Percentiles rank a stretch among this genome's conserved stretches.
Conservation (phyloP, 176 grass and related monocot species). For the Triticum turgidum region DNA sequence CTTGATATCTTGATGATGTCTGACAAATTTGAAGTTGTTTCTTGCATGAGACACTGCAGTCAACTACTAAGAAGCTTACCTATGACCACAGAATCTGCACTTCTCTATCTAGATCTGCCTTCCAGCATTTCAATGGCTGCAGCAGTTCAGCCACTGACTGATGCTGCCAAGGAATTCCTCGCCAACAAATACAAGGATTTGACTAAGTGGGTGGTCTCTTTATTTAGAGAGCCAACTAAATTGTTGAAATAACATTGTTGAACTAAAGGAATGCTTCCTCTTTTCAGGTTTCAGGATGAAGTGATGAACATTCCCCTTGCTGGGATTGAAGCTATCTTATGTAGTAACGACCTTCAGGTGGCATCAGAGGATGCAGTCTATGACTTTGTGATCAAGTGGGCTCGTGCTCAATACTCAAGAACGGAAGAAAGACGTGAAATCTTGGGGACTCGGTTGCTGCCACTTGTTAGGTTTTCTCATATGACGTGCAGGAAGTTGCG, state of each 20-base stretch:
- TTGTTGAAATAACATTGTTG: background rate
- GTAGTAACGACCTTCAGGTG: constrained; percentile 84
- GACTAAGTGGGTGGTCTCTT: constrained; percentile 65
- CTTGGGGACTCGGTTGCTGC: constrained; percentile 61
- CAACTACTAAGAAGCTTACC: constrained; percentile 86
- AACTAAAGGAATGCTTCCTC: constrained; percentile 19
- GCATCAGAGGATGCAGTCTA: constrained; percentile 96
- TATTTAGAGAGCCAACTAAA: background rate
- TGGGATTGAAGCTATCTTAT: constrained; percentile 81
- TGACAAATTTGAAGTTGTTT: constrained; percentile 97
- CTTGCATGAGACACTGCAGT: constrained; percentile 95
- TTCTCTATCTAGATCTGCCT: constrained; percentile 91
- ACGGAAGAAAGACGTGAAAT: constrained; percentile 85
- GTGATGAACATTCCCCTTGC: constrained; percentile 80
- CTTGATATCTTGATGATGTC: constrained; percentile 91
- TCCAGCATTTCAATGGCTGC: constrained; percentile 81
- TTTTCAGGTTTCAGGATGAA: constrained; percentile 84
- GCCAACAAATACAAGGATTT: constrained; percentile 86
- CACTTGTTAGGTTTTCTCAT: constrained; percentile 70
- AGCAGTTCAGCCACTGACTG: constrained; percentile 88
- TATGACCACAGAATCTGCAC: constrained; percentile 95
- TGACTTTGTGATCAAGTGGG: constrained; percentile 92
- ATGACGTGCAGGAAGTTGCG: constrained; percentile 90
- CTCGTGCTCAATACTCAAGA: constrained; percentile 68
- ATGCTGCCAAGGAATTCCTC: constrained; percentile 93